A percentile compares a stretch with the other conserved stretches of the same genome.
These are phyloP conservation scores for Penicillium ucsense DNA, from an alignment of 495 filamentous ascomycete species.

Conservation along the genomic window DNA sequence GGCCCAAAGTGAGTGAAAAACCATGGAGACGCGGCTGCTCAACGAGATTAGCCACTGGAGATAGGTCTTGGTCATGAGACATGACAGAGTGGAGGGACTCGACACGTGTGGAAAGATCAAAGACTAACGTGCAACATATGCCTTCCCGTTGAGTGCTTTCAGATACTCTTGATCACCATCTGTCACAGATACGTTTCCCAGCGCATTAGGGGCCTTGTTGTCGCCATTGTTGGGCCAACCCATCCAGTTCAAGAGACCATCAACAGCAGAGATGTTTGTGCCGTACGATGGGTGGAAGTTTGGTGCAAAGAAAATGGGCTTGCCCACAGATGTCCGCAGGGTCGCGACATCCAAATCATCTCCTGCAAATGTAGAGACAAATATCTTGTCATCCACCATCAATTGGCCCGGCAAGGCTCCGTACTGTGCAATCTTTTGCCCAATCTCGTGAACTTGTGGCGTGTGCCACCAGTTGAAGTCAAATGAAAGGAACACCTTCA, in stretches of 20 bases:
- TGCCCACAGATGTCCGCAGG: constrained; percentile 33
- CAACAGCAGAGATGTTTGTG: constrained; percentile 24
- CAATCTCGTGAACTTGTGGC: constrained; percentile 32
- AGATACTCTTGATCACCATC: constrained; percentile 41
- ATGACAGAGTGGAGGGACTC: too few species aligned
- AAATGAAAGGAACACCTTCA: constrained; percentile 54
- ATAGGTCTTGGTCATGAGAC: neutral
- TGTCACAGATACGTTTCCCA: constrained; percentile 34
- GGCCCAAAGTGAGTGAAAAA: constrained; percentile 33
- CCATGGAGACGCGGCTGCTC: constrained; percentile 25
- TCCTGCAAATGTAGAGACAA: constrained; percentile 46
- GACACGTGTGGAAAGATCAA: neutral
- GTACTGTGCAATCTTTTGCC: constrained; percentile 41
- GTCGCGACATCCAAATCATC: constrained; percentile 39
- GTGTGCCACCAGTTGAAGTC: constrained; percentile 49
- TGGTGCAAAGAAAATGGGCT: constrained; percentile 44
- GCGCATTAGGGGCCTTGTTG: constrained; percentile 42
- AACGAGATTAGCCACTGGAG: neutral
- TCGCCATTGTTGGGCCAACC: constrained; percentile 47
- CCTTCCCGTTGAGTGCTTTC: constrained; percentile 38
- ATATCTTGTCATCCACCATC: constrained; percentile 43
- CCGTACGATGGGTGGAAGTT: constrained; percentile 41
- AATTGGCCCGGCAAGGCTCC: constrained; percentile 40
- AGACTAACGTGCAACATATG: constrained; percentile 42
- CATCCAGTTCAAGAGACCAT: constrained; percentile 52